Conservation (phyloP, 2,329 filamentous ascomycete genomes). For the Exserohilum turcica region DNA sequence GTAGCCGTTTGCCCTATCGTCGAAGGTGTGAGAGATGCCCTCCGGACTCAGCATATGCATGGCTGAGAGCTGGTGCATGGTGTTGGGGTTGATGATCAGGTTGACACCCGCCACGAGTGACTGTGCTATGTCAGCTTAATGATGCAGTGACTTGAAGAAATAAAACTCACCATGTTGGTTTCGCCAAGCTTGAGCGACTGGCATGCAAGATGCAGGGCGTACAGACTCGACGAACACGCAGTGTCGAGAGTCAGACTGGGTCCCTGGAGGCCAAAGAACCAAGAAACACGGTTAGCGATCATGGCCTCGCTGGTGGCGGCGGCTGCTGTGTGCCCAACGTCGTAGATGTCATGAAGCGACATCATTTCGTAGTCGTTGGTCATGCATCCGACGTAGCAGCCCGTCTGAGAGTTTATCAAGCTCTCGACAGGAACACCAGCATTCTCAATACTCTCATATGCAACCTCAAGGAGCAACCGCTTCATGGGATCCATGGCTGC, state of each 20-base stretch:
- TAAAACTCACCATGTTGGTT: constrained; percentile 11
- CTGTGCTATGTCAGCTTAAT: no score
- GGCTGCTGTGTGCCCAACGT: constrained; percentile 4
- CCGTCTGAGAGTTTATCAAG: constrained; percentile 6
- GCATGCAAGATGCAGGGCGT: constrained; percentile 28
- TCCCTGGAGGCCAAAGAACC: constrained; percentile 31
- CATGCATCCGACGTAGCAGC: constrained; percentile 19
- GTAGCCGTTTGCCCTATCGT: constrained; percentile 53
- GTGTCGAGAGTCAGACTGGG: constrained; percentile 32
- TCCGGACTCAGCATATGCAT: constrained; percentile 23
- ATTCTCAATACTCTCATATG: constrained; percentile 1
- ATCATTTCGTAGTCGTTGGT: constrained; percentile 12
- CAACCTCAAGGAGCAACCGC: neutral
- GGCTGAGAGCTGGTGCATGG: no score
- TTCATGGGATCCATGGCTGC: neutral
- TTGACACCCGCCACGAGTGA: constrained; percentile 14
- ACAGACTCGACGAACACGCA: constrained; percentile 30
- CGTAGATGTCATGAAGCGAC: constrained; percentile 2
- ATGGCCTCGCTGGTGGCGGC: constrained; percentile 7
- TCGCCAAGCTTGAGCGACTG: constrained; percentile 9
- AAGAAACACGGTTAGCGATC: constrained; percentile 24
- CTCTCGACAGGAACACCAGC: neutral
- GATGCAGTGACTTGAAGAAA: no score
- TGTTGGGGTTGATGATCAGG: neutral
- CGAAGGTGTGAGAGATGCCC: constrained; percentile 44